Percentiles rank a stretch among this genome's conserved stretches.
phyloP scores from a whole-genome alignment of 2,329 filamentous ascomycete genomes.

The Colletotrichum orbiculare region DNA sequence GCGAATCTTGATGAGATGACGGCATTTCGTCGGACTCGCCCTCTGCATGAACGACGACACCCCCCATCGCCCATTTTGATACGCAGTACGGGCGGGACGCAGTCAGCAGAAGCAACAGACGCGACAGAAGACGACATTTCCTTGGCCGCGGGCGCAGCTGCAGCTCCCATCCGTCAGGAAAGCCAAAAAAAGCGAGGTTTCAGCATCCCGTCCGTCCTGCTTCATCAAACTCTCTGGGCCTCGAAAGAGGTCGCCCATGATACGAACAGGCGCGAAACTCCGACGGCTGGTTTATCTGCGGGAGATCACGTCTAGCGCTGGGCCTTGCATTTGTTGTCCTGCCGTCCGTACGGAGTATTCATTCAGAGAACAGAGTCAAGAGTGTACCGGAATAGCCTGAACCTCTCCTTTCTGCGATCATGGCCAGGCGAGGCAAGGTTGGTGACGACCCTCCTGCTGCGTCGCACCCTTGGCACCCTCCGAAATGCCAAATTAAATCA shows the following conservation, averaged over 20 bases:
- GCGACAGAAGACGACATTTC: background rate
- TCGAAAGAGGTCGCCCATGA: slow-evolving; percentile 1
- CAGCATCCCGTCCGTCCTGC: slow-evolving; percentile 30
- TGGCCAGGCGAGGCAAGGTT: no score
- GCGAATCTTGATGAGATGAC: slow-evolving; percentile 23
- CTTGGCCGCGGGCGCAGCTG: slow-evolving; percentile 30
- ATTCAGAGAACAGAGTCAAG: no score
- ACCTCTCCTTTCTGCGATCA: no score
- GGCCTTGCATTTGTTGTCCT: background rate
- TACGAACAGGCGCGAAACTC: slow-evolving; percentile 26
- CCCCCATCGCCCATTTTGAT: background rate
- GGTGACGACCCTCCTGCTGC: no score
- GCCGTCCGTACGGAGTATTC: no score
- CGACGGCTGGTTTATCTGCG: slow-evolving; percentile 13
- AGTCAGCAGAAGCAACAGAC: background rate
- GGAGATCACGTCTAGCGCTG: background rate
- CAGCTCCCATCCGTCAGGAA: background rate
- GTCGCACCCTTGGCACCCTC: no score
- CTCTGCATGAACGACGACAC: background rate
- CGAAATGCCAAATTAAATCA: no score
- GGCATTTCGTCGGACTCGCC: slow-evolving; percentile 25
- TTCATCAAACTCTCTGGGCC: slow-evolving; percentile 27
- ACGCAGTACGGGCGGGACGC: background rate
- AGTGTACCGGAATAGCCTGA: no score
- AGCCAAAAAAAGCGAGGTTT: slow-evolving; percentile 30